A percentile compares a stretch with the other conserved stretches of the same genome.
Conservation (phyloP, 2,329 filamentous ascomycete species). For the Epicoccum sorghinum region DNA sequence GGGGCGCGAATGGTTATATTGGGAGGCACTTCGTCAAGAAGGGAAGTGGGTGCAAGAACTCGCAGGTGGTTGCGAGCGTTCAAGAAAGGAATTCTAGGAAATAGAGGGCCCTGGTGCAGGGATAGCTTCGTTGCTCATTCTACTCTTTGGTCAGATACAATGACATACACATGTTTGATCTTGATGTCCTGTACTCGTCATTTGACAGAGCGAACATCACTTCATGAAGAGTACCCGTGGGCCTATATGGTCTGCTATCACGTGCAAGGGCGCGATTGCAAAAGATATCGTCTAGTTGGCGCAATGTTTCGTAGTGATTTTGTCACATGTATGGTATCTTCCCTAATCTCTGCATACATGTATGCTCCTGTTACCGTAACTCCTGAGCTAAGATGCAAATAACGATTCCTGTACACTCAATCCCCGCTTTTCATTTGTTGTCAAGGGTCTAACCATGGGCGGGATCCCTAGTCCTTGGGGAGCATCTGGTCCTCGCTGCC, state of each 20-base stretch:
- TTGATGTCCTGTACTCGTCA: too few relatives aligned
- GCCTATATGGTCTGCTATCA: background rate
- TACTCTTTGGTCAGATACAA: too few relatives aligned
- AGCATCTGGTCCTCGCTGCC: conserved; percentile 47
- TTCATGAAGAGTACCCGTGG: too few relatives aligned
- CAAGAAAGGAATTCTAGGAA: background rate
- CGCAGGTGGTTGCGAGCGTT: background rate
- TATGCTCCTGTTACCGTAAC: conserved; percentile 25
- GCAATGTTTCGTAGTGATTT: background rate
- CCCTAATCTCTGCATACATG: background rate
- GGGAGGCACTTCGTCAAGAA: conserved; percentile 27
- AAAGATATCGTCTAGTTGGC: background rate
- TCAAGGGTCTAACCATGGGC: background rate
- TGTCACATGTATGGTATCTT: conserved; percentile 6
- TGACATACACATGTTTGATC: too few relatives aligned
- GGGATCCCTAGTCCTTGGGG: conserved; percentile 30
- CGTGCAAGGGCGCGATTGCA: background rate
- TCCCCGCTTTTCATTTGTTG: too few relatives aligned
- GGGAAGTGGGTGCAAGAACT: background rate
- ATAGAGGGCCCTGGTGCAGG: conserved; percentile 1
- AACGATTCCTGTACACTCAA: background rate
- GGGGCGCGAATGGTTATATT: conserved; percentile 38
- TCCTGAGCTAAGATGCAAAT: conserved; percentile 34
- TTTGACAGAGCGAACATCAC: too few relatives aligned
- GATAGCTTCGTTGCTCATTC: too few relatives aligned